phyloP scores from a whole-genome alignment of 2,329 filamentous ascomycete genomes.

The Colletotrichum destructivum region DNA sequence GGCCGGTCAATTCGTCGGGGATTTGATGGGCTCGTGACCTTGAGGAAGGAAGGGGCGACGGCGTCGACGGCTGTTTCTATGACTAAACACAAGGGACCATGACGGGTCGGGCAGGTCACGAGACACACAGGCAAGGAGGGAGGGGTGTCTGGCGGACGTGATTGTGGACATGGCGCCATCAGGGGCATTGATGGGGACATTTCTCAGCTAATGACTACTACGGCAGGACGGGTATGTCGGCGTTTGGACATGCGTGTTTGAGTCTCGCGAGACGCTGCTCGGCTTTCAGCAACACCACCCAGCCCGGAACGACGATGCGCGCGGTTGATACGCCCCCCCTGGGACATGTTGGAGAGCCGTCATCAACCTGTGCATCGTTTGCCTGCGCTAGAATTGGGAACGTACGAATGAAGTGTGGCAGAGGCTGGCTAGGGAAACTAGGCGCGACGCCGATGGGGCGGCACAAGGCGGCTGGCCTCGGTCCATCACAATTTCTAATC shows the following conservation, averaged over 20 bases:
- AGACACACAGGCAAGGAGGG: not conserved
- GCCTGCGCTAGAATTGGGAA: too few species aligned
- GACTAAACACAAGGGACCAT: constrained; percentile 25
- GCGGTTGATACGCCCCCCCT: not conserved
- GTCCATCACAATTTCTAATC: constrained; percentile 10
- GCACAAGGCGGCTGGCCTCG: constrained; percentile 38
- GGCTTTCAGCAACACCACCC: not conserved
- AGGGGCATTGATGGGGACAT: constrained; percentile 19
- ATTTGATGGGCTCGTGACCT: constrained; percentile 28
- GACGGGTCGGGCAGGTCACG: constrained; percentile 15
- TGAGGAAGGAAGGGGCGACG: too few species aligned
- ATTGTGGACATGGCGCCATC: constrained; percentile 16
- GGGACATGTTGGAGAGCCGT: not conserved
- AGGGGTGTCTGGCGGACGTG: constrained; percentile 3
- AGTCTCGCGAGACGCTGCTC: not conserved
- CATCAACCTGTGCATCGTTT: too few species aligned
- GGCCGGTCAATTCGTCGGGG: not conserved
- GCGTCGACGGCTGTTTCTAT: not conserved
- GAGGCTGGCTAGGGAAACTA: not conserved
- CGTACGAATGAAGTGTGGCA: not conserved
- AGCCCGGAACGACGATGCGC: not conserved
- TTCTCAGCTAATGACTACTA: constrained; percentile 17
- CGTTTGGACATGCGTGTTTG: not conserved
- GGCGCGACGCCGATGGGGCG: constrained; percentile 3
- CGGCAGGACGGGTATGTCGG: constrained; percentile 3